phyloP scores from a whole-genome alignment of 495 filamentous ascomycete genomes.

The Pyrenula massariospora region DNA sequence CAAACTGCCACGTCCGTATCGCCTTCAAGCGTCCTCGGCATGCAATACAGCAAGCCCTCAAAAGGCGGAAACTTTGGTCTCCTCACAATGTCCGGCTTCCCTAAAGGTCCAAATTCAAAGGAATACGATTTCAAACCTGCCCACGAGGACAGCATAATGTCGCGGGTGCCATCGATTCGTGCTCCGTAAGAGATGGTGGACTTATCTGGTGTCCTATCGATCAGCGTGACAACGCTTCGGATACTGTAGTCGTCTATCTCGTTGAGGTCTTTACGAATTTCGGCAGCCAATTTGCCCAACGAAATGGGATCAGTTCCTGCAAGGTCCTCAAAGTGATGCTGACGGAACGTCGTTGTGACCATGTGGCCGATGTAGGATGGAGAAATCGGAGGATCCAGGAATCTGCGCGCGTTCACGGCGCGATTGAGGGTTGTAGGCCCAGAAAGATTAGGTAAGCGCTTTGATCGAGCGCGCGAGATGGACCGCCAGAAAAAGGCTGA shows the following conservation, averaged over 20 bases:
- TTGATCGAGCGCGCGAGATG: constrained; percentile 9
- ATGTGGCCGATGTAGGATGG: constrained; percentile 21
- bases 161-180: constrained; percentile 11
- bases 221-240: constrained; percentile 22
- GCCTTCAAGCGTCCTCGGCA: constrained; percentile 23
- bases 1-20: constrained; percentile 28
- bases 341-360: constrained; percentile 10
- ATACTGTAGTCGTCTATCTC: constrained; percentile 14
- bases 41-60: constrained; percentile 28
- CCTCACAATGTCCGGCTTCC: constrained; percentile 28
- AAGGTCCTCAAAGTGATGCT: constrained; percentile 13
- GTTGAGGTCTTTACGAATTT: constrained; percentile 16
- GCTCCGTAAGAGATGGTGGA: constrained; percentile 19
- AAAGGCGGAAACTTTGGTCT: constrained; percentile 27
- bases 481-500: constrained; percentile 35
- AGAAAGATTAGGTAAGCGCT: constrained; percentile 2
- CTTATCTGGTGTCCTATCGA: constrained; percentile 17
- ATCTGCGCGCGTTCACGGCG: constrained; percentile 15
- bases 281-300: constrained; percentile 7
- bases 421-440: constrained; percentile 12
- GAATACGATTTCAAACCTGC: constrained; percentile 6
- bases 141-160: constrained; percentile 18
- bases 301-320: constrained; percentile 8
- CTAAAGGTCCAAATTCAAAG: constrained; percentile 17
- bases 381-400: constrained; percentile 12